Evolutionary conservation across 2,329 filamentous ascomycete species (phyloP).

Genomic region (Curvularia lunata): DNA sequence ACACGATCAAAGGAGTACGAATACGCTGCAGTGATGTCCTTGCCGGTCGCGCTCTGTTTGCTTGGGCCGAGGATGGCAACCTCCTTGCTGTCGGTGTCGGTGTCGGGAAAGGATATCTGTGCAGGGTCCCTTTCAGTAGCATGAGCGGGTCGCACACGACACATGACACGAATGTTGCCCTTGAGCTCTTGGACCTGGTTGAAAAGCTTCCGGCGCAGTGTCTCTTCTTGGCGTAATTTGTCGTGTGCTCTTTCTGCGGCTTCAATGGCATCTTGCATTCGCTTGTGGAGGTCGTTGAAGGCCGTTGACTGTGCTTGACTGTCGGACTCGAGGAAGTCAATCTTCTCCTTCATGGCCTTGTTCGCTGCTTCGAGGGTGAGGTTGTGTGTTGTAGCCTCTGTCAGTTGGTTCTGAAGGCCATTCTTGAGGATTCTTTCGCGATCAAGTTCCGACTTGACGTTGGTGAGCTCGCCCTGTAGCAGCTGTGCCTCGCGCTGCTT

Average conservation of each 20-base stretch:
- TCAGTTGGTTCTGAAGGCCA: constrained; percentile 62
- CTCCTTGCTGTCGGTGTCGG: constrained; percentile 81
- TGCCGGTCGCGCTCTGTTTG: constrained; percentile 80
- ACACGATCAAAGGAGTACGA: constrained; percentile 93
- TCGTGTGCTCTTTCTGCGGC: constrained; percentile 73
- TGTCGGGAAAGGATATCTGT: constrained; percentile 78
- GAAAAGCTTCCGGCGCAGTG: constrained; percentile 86
- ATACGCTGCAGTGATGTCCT: constrained; percentile 77
- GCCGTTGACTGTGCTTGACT: constrained; percentile 87
- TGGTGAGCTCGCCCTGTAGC: constrained; percentile 59
- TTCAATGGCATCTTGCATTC: constrained; percentile 77
- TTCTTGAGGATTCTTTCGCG: constrained; percentile 67
- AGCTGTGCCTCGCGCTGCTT: constrained; percentile 62
- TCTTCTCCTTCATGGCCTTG: constrained; percentile 77
- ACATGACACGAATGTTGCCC: constrained; percentile 98
- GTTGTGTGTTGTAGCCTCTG: constrained; percentile 50
- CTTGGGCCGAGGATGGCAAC: constrained; percentile 84
- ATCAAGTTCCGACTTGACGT: constrained; percentile 51
- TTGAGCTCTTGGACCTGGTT: constrained; percentile 98
- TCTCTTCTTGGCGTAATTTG: constrained; percentile 90
- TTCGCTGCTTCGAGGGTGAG: constrained; percentile 74
- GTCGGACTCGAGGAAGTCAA: constrained; percentile 88
- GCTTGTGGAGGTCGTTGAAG: constrained; percentile 80
- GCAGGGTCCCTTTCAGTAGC: constrained; percentile 67
- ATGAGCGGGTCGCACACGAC: constrained; percentile 81